Evolutionary conservation across 805 yeast species (phyloP), one percentile per base, ranked within the genome.

Genomic region (Cyberlindnera xishuangbannaensis): DNA sequence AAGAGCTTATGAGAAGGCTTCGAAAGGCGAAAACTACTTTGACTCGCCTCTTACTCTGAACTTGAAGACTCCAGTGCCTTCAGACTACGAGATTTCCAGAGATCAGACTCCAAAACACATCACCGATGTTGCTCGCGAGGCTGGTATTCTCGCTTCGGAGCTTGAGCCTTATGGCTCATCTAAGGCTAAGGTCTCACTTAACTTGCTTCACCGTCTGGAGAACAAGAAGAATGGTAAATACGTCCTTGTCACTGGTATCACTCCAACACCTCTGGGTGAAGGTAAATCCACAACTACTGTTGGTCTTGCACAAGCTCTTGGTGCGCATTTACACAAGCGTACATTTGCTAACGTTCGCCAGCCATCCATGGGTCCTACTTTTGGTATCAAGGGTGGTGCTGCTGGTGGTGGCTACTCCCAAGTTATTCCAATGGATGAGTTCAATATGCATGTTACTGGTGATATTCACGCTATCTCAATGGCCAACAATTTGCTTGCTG

Each of bases 341-440:
- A 79, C 80, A 11, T 70, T 82, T 52, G 92, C 90, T 44, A 82
- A 81, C 53, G 92, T 82, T 33, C 73, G 92, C 67, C 92, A 82
- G 57, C 92, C 92, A 18, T 78, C 87, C 7, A 80, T 82, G 88
- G 92, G 92, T 35, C 92, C 92, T 44, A 82, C 92, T 14, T 82
- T 82, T 51, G 92, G 92, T 62, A 79, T 82, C 47, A 82, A 82
- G 58, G 92, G 92, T 61, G 92, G 92, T 63, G 92, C 92, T 47
- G 92, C 92, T 7, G 92, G 92, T 56, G 90, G 92, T 58, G 92
- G 92, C 39, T 82, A 81, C 55, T 78, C 92, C 18, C 90, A 82
- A 59, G 92, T 82, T 20, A 80, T 82, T 55, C 92, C 92, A 43
- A 82, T 82, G 92, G 90, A 82, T 59, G 92, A 82, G 55, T 82